A percentile compares a stretch with the other conserved stretches of the same genome.
phyloP scores from a whole-genome alignment of 257 asterid genomes.

The Solanum lycopersicoides region DNA sequence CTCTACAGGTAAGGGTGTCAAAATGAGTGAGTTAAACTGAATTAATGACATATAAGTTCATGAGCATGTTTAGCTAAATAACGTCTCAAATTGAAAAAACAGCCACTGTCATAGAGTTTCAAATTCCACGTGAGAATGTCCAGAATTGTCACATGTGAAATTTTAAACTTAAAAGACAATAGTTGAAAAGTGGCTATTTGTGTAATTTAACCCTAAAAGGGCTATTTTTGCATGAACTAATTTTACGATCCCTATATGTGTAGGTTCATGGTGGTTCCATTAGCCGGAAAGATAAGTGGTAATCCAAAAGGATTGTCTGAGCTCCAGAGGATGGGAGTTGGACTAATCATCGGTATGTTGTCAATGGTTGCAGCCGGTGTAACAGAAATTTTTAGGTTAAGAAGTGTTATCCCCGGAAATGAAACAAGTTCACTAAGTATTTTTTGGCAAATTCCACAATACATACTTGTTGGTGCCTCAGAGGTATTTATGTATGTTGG shows the following conservation, averaged over 20 bases:
- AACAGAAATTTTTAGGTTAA: slow-evolving; percentile 38
- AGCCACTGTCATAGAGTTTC: background rate
- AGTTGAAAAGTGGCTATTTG: background rate
- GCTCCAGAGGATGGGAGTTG: slow-evolving; percentile 84
- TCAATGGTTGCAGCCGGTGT: slow-evolving; percentile 63
- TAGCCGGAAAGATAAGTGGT: slow-evolving; percentile 25
- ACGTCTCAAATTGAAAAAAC: background rate
- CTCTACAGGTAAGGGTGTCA: slow-evolving; percentile 18
- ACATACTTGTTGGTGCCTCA: slow-evolving; percentile 64
- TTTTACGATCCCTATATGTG: background rate
- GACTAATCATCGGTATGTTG: slow-evolving; percentile 53
- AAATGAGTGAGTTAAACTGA: background rate
- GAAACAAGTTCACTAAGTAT: slow-evolving; percentile 35
- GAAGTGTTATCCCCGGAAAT: slow-evolving; percentile 15
- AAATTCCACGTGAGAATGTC: background rate
- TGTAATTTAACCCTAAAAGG: background rate
- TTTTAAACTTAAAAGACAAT: background rate
- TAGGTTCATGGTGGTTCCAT: slow-evolving; percentile 36
- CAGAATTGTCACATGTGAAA: background rate
- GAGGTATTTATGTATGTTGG: slow-evolving; percentile 86
- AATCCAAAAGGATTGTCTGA: slow-evolving; percentile 55
- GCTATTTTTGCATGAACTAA: background rate
- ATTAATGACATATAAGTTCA: background rate
- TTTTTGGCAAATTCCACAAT: slow-evolving; percentile 74
- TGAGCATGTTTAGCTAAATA: background rate